Evolutionary conservation across 1,284 basidiomycete genomes (phyloP).

Genomic region (Sparassis latifolia): DNA sequence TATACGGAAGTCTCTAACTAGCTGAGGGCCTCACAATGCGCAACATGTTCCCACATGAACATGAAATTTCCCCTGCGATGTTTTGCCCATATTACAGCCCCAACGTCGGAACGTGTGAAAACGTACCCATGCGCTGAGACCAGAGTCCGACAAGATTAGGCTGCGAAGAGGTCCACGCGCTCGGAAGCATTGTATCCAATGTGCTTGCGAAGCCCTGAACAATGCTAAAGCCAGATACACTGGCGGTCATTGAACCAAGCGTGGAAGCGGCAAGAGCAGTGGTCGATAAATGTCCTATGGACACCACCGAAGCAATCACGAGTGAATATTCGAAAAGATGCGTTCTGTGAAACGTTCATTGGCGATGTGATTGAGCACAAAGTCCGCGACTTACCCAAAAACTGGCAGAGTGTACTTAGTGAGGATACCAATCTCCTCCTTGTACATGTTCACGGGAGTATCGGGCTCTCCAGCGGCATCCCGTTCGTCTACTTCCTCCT

Average conservation of each 20-base stretch:
- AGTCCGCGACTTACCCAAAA: slow-evolving; percentile 42
- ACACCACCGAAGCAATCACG: slow-evolving; percentile 68
- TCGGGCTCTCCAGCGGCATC: slow-evolving; percentile 23
- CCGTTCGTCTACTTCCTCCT: slow-evolving; percentile 30
- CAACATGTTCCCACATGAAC: too few relatives aligned
- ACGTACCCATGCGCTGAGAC: slow-evolving; percentile 81
- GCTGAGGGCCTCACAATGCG: too few relatives aligned
- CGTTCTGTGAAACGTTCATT: slow-evolving; percentile 38
- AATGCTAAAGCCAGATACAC: slow-evolving; percentile 64
- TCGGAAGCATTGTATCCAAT: slow-evolving; percentile 85
- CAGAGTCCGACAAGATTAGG: slow-evolving; percentile 86
- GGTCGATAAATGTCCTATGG: slow-evolving; percentile 81
- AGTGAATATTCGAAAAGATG: slow-evolving; percentile 74
- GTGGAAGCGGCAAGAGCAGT: slow-evolving; percentile 80
- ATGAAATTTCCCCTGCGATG: too few relatives aligned
- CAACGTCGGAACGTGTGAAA: neutral
- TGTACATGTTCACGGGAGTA: slow-evolving; percentile 32
- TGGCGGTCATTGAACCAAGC: slow-evolving; percentile 86
- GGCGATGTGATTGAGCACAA: neutral
- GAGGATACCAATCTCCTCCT: slow-evolving; percentile 57
- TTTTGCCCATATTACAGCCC: too few relatives aligned
- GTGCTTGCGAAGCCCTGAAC: slow-evolving; percentile 84
- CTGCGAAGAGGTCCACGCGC: slow-evolving; percentile 84
- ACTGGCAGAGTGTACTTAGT: slow-evolving; percentile 62
- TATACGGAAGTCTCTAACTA: too few relatives aligned